Conservation (phyloP, 768 basidiomycete genomes). For the Tubosaeta sp. region DNA sequence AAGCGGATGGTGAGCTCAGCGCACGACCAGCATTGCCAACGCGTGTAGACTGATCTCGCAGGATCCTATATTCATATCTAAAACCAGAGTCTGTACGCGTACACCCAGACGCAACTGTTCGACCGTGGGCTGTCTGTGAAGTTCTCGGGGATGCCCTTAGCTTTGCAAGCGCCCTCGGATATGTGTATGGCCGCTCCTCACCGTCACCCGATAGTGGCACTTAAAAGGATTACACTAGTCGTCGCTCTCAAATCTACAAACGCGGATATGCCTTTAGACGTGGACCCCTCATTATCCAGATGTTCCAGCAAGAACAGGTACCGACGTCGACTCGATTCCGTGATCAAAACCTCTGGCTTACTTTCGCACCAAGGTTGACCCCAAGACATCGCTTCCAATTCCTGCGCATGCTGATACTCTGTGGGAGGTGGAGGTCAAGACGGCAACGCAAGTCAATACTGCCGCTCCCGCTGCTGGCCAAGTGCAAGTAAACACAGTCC, state of each 20-base stretch:
- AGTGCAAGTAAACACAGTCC: slow-evolving; percentile 66
- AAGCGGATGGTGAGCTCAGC: slow-evolving; percentile 54
- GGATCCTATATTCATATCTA: slow-evolving; percentile 75
- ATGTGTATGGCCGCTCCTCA: slow-evolving; percentile 44
- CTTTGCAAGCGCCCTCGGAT: slow-evolving; percentile 78
- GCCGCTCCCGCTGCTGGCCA: slow-evolving; percentile 35
- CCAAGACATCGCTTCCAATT: slow-evolving; percentile 68
- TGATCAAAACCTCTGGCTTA: slow-evolving; percentile 3
- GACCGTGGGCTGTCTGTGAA: slow-evolving; percentile 78
- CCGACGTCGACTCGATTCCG: background rate
- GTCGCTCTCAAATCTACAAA: slow-evolving; percentile 76
- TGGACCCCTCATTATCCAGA: slow-evolving; percentile 66
- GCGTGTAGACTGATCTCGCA: slow-evolving; percentile 22
- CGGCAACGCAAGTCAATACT: slow-evolving; percentile 72
- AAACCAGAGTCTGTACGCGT: slow-evolving; percentile 82
- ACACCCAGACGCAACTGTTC: slow-evolving; percentile 82
- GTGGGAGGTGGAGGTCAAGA: slow-evolving; percentile 89
- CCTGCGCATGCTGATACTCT: slow-evolving; percentile 76
- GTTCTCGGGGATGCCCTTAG: slow-evolving; percentile 76
- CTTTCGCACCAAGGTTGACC: slow-evolving; percentile 51
- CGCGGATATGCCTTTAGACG: slow-evolving; percentile 73
- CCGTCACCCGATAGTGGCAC: background rate
- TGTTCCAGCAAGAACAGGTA: slow-evolving; percentile 86
- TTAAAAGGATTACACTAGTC: slow-evolving; percentile 33
- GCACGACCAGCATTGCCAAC: background rate